Base-by-base conservation (phyloP, 306 rosid genomes). In the Malus asiatica region DNA sequence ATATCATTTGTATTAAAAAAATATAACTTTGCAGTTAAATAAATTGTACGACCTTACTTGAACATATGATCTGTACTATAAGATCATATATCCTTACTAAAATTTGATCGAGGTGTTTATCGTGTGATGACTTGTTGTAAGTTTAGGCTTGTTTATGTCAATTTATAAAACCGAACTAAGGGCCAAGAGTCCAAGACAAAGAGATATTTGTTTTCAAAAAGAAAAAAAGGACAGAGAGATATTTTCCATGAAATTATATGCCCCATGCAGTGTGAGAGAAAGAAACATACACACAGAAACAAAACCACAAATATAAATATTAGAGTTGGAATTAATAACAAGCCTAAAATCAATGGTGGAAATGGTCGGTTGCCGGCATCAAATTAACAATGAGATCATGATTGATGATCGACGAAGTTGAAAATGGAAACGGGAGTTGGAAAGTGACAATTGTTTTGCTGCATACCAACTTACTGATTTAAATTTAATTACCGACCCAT, bases 351-450 rank as follows among this genome's bases (percentile, higher is more conserved):
- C 40, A 60, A 63, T 57, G 42, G 58, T 19, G 76, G n/a, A 45
- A 67, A 32, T 48, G 71, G 88, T 59, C 83, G 85, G 81, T 72
- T 68, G 83, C 48, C 40, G 82, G 57, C 68, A 57, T 48, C 30
- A 52, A 25, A 20, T 55, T 19, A 55, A 38, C 42, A 48, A 18
- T 27, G 35, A 32, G 61, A 48, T 48, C 29, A 19, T 6, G 38
- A 48, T 48, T 23, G 35, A 18, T 69, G 60, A 32, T 76, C 5
- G 51, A 40, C 71, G 6, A 61, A 73, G 70, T n/a, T 71, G 48
- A 67, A 68, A 25, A 40, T 70, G 59, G 69, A 75, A 73, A 27
- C 27, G 53, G 46, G 76, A 78, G 80, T 32, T 61, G 5, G 76
- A 62, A 73, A 65, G 29, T 38, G 53, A 35, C 27, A 46, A 46